A percentile compares a stretch with the other conserved stretches of the same genome.
Conservation (phyloP, 2,329 filamentous ascomycete species). For the Verticillium albo-atrum region DNA sequence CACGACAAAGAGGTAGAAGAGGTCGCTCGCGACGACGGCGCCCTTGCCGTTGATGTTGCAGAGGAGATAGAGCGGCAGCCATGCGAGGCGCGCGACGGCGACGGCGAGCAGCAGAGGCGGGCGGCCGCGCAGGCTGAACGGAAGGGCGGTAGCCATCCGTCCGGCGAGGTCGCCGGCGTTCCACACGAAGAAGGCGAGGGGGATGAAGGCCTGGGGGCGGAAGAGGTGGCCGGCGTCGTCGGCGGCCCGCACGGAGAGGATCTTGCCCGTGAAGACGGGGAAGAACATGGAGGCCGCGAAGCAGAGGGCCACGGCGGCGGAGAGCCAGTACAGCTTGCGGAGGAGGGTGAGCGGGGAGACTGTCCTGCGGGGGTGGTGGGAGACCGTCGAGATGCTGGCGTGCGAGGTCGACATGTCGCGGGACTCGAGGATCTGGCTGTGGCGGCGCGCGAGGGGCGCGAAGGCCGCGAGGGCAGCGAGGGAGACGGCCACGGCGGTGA, state of each 20-base stretch:
- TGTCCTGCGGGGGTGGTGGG: conserved; percentile 44
- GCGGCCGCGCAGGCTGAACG: conserved; percentile 51
- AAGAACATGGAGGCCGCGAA: conserved; percentile 91
- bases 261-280: conserved; percentile 81
- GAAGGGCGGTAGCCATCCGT: conserved; percentile 61
- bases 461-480: conserved; percentile 67
- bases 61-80: conserved; percentile 80
- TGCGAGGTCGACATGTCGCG: conserved; percentile 48
- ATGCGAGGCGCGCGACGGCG: conserved; percentile 59
- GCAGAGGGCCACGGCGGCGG: conserved; percentile 71
- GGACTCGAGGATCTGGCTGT: conserved; percentile 47
- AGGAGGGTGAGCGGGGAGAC: conserved; percentile 61
- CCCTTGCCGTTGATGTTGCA: conserved; percentile 83
- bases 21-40: conserved; percentile 70
- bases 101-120: conserved; percentile 66
- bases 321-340: conserved; percentile 73
- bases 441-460: conserved; percentile 62
- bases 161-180: conserved; percentile 83
- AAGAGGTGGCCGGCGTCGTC: conserved; percentile 46
- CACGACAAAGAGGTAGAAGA: conserved; percentile 82
- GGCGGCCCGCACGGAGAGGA: conserved; percentile 33
- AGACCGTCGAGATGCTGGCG: conserved; percentile 46
- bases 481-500: conserved; percentile 79
- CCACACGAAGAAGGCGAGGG: conserved; percentile 88
- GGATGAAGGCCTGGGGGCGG: conserved; percentile 75